These are phyloP conservation scores for Lizonia empirigonia DNA, from an alignment of 2,329 filamentous ascomycete species.

Conservation along the genomic window DNA sequence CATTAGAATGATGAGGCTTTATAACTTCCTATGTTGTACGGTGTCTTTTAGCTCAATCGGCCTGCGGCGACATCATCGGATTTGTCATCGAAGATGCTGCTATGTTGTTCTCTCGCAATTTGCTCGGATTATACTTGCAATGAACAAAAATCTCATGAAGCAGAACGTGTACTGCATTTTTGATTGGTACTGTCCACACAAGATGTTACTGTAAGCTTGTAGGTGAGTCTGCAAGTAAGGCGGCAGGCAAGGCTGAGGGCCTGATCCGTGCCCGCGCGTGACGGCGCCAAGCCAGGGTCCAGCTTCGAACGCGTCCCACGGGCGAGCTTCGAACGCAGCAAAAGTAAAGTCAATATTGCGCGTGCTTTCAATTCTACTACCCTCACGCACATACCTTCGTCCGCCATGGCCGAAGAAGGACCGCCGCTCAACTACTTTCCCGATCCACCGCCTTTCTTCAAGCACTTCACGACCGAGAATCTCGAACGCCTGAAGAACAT, in stretches of 20 bases:
- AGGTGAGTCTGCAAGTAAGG: not conserved
- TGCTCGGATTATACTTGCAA: not conserved
- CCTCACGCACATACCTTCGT: too few relatives aligned
- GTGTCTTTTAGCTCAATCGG: not conserved
- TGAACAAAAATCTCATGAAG: not conserved
- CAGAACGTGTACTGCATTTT: not conserved
- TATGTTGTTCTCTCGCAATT: not conserved
- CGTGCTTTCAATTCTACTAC: not conserved
- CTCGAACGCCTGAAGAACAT: conserved; percentile 62
- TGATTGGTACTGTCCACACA: not conserved
- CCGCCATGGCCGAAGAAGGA: conserved; percentile 31
- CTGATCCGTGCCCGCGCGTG: not conserved
- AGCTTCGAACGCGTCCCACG: not conserved
- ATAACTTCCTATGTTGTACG: not conserved
- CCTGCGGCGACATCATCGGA: conserved; percentile 6
- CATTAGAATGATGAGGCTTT: not conserved
- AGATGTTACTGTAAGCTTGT: not conserved
- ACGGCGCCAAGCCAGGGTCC: conserved; percentile 8
- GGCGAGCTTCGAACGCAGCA: conserved; percentile 2
- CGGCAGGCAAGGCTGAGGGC: not conserved
- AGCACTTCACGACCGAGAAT: conserved; percentile 81
- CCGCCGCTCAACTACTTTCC: conserved; percentile 64
- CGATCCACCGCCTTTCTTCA: conserved; percentile 87
- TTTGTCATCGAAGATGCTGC: conserved; percentile 13
- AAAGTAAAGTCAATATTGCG: not conserved